Evolutionary conservation across 176 grass and related monocot genomes (phyloP).

Genomic region (Chrysopogon serrulatus): DNA sequence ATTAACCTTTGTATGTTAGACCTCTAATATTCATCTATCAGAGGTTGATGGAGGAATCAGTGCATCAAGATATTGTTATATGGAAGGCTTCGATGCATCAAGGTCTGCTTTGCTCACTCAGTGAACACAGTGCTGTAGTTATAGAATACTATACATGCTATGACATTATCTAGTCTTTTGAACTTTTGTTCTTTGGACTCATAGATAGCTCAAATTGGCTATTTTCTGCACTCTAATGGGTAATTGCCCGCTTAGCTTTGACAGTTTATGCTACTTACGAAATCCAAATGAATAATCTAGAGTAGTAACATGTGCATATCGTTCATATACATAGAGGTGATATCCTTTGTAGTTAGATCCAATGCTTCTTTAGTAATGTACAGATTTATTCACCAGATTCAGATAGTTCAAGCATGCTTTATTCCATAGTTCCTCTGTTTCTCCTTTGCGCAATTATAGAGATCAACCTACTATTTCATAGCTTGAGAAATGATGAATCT

Average conservation of each 20-base stretch:
- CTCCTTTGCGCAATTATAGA: background rate
- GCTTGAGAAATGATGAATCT: background rate
- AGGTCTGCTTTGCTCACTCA: slow-evolving; percentile 40
- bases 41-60: slow-evolving; percentile 95
- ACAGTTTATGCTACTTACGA: background rate
- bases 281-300: background rate
- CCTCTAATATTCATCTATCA: slow-evolving; percentile 23
- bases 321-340: background rate
- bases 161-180: background rate
- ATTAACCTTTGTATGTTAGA: slow-evolving; percentile 3
- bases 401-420: background rate
- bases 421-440: background rate
- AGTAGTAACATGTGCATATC: background rate
- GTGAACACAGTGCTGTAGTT: background rate
- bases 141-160: background rate
- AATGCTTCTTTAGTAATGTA: background rate
- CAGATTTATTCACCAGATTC: background rate
- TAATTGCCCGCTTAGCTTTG: background rate
- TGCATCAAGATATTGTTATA: slow-evolving; percentile 85
- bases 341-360: slow-evolving; percentile 2
- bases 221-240: background rate
- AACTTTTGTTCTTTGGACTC: background rate
- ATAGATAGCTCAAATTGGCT: slow-evolving; percentile 78
- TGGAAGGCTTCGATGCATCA: slow-evolving; percentile 99
- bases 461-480: background rate